phyloP scores from a whole-genome alignment of 768 basidiomycete genomes.

The Serpula lacrymans region DNA sequence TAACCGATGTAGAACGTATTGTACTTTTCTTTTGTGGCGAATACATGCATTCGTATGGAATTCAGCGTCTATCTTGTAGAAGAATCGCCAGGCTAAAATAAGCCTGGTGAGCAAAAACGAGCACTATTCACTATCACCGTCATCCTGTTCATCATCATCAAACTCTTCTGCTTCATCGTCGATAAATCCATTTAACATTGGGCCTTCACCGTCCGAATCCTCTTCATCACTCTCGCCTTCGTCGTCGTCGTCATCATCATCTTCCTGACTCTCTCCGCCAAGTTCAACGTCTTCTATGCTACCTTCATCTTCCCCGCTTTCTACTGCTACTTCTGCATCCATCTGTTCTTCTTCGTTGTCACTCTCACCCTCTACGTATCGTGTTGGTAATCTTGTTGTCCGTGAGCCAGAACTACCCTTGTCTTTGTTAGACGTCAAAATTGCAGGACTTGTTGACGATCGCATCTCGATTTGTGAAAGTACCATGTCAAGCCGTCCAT shows the following conservation, averaged over 20 bases:
- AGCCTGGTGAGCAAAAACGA: no score
- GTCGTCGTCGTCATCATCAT: constrained; percentile 44
- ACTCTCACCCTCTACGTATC: constrained; percentile 81
- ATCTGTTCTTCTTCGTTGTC: constrained; percentile 61
- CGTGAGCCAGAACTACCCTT: constrained; percentile 31
- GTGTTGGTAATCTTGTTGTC: constrained; percentile 37
- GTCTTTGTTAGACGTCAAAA: constrained; percentile 41
- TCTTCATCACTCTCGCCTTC: constrained; percentile 40
- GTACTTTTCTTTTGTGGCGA: no score
- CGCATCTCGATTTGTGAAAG: constrained; percentile 91
- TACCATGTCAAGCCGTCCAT: constrained; percentile 90
- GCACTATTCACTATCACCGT: constrained; percentile 47
- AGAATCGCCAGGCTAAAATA: no score
- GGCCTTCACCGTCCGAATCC: constrained; percentile 38
- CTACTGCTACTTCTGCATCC: constrained; percentile 58
- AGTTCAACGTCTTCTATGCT: constrained; percentile 79
- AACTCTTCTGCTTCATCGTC: constrained; percentile 62
- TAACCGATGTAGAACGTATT: neutral
- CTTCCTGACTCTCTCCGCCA: constrained; percentile 59
- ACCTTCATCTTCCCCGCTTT: constrained; percentile 64
- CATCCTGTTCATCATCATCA: constrained; percentile 48
- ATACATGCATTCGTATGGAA: no score
- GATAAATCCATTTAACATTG: constrained; percentile 46
- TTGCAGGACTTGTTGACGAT: constrained; percentile 63
- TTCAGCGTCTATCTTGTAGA: no score